A percentile compares a stretch with the other conserved stretches of the same genome.
These are phyloP conservation scores for Acer negundo DNA, from an alignment of 345 rosid genomes.

Conservation along the genomic window DNA sequence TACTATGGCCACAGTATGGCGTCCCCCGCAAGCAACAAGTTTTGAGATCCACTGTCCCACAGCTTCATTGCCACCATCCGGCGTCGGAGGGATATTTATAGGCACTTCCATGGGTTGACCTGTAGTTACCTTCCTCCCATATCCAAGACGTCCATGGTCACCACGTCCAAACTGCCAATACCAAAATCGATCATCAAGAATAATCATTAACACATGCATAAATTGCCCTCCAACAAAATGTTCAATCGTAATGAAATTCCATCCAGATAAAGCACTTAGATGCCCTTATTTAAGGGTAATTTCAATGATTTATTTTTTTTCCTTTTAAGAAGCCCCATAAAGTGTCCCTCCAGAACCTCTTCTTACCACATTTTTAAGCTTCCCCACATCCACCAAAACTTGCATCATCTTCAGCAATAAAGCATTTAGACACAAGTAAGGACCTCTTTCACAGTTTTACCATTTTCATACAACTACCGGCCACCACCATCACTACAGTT, in stretches of 20 bases:
- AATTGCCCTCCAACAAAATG: not conserved
- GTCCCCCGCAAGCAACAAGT: slow-evolving; percentile 88
- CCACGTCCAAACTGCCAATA: slow-evolving; percentile 87
- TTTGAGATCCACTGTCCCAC: slow-evolving; percentile 76
- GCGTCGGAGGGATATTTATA: slow-evolving; percentile 54
- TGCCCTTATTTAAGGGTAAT: no score
- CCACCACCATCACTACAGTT: not conserved
- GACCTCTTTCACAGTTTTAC: not conserved
- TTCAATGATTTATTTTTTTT: no score
- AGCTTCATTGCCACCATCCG: slow-evolving; percentile 31
- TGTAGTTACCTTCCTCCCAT: slow-evolving; percentile 84
- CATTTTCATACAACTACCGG: not conserved
- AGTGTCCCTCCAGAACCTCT: not conserved
- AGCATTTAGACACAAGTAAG: not conserved
- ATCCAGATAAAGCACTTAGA: no score
- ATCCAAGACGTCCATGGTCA: slow-evolving; percentile 95
- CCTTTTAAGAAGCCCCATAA: not conserved
- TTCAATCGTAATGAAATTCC: no score
- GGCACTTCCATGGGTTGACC: slow-evolving; percentile 96
- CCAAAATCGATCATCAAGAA: slow-evolving; percentile 18
- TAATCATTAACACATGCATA: not conserved
- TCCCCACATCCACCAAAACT: not conserved
- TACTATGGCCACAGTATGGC: slow-evolving; percentile 84
- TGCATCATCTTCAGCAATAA: not conserved
- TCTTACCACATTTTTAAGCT: not conserved